Conservation (phyloP, 768 basidiomycete genomes). For the Infundibulicybe gibba region DNA sequence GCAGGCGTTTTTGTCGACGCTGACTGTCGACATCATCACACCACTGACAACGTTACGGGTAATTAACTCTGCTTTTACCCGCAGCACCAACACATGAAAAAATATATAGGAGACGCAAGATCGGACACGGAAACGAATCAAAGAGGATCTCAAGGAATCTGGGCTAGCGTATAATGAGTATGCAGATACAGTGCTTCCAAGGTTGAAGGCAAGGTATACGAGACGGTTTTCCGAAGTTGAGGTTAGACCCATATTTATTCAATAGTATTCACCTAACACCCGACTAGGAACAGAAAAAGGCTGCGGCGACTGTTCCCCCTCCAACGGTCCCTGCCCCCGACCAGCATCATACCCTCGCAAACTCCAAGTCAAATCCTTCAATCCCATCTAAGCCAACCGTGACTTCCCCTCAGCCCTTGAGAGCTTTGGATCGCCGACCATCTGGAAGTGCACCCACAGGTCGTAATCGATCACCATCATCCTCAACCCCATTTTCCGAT, state of each 20-base stretch:
- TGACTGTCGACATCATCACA: conserved; percentile 70
- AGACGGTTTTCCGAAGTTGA: conserved; percentile 89
- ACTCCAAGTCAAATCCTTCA: conserved; percentile 42
- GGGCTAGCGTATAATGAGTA: conserved; percentile 76
- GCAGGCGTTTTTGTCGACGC: conserved; percentile 70
- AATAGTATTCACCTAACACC: neutral
- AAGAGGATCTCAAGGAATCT: conserved; percentile 86
- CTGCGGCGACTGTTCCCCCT: conserved; percentile 31
- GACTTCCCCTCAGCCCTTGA: conserved; percentile 69
- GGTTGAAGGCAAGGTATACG: conserved; percentile 72
- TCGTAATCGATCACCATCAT: conserved; percentile 76
- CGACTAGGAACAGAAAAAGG: conserved; percentile 62
- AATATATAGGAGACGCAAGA: conserved; percentile 77
- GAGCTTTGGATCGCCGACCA: conserved; percentile 72
- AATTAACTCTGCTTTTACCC: conserved; percentile 4
- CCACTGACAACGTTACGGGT: conserved; percentile 70
- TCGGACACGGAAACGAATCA: conserved; percentile 86
- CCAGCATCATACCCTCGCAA: conserved; percentile 30
- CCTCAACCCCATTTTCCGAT: conserved; percentile 81
- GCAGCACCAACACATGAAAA: neutral
- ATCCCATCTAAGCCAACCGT: conserved; percentile 50
- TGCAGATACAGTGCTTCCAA: conserved; percentile 75
- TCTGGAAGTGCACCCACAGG: conserved; percentile 51
- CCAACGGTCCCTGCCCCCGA: conserved; percentile 26
- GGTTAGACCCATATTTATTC: conserved; percentile 34